Evolutionary conservation across 352 stramenopile genomes (phyloP), one percentile per base, ranked within the genome.

Genomic region (Globisporangium polare): DNA sequence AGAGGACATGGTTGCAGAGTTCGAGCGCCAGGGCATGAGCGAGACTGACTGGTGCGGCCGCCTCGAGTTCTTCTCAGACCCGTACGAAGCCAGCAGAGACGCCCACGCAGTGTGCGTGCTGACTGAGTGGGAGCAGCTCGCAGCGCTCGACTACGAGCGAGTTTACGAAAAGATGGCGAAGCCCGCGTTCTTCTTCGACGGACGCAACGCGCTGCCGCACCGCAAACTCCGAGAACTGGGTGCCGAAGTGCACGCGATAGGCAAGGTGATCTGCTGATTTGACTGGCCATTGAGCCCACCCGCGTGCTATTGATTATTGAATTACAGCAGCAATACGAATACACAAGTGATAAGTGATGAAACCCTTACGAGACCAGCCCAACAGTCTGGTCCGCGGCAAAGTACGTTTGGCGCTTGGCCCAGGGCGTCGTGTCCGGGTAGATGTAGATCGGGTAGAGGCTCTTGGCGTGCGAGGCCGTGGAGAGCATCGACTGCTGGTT

Each of bases 161-260:
- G 98, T 99, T 68, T 99, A 98, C 71, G 75, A 91, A 10, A 68
- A 62, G 47, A 99, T 99, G 97, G 76, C 86, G 53, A 99, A 99
- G 80, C 98, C 98, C 10, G 97, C 97, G 24, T 99, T 99, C 82
- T 78, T 99, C 57, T 99, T 99, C 69, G 98, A 99, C 80, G 98
- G 98, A 33, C 90, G 98, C 53, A 99, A 99, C 72, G 90, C 99
- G 60, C 74, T 99, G 41, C 92, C 98, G 51, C 94, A 98, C 76
- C 78, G 91, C 13, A 83, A 83, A 61, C 88, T 99, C 59, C 81
- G 92, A 42, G 72, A 96, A 15, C 96, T 99, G 65, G 98, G 98
- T 52, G 99, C 99, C 75, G 96, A 99, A 75, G 96, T 99, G 20
- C 97, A 99, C 79, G 95, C 95, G 31, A 98, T 99, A 78, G 97